A percentile compares a stretch with the other conserved stretches of the same genome.
These are phyloP conservation scores for Meredithiella fracta DNA, from an alignment of 2,329 filamentous ascomycete genomes.

Conservation along the genomic window DNA sequence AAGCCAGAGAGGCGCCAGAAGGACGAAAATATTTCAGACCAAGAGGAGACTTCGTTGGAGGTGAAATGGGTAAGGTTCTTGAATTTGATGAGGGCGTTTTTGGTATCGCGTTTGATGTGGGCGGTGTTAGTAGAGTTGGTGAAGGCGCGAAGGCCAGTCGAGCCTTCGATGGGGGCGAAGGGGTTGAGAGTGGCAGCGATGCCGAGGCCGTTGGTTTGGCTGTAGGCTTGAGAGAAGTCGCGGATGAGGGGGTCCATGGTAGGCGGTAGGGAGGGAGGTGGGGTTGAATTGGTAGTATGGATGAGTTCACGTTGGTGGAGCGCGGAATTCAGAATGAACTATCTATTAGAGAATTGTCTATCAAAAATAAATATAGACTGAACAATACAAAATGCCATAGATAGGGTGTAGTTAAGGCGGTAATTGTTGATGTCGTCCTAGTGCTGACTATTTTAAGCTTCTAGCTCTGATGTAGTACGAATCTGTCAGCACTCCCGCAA, in stretches of 20 bases:
- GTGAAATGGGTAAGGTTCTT: conserved; percentile 37
- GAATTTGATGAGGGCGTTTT: conserved; percentile 51
- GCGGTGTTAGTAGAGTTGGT: conserved; percentile 53
- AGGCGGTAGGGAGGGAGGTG: background rate
- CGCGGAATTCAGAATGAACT: background rate
- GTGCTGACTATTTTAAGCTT: too few relatives aligned
- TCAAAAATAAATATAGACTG: too few relatives aligned
- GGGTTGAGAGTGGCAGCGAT: conserved; percentile 65
- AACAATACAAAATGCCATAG: background rate
- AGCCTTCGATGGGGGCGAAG: conserved; percentile 42
- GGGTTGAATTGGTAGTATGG: background rate
- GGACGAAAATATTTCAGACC: conserved; percentile 67
- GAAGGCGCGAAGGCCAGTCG: conserved; percentile 51
- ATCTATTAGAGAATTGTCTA: background rate
- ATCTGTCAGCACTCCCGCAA: background rate
- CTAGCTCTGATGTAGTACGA: background rate
- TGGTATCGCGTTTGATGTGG: conserved; percentile 51
- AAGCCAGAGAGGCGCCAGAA: conserved; percentile 75
- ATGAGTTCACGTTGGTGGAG: background rate
- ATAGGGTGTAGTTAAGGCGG: background rate
- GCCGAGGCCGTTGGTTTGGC: conserved; percentile 47
- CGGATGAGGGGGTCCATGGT: conserved; percentile 53
- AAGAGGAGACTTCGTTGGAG: conserved; percentile 58
- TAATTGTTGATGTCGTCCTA: background rate
- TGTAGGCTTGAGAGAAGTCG: conserved; percentile 56